These are phyloP conservation scores for Sedum album DNA, from an alignment of 164 flowering plant species.

Conservation along the genomic window DNA sequence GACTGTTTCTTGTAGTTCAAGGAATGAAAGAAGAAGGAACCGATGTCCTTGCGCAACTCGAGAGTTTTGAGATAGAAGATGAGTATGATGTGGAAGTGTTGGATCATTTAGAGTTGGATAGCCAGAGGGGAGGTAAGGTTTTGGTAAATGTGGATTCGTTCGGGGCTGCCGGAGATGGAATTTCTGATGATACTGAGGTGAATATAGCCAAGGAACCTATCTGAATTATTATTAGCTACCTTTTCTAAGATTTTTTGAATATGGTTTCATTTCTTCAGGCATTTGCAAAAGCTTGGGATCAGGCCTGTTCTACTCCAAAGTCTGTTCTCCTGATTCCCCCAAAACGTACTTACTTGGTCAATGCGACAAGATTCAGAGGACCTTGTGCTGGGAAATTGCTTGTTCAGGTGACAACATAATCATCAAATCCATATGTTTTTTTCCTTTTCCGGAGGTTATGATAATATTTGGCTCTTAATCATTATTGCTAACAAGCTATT, in stretches of 20 bases:
- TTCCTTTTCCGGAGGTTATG: neutral
- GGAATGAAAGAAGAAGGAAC: too few species aligned
- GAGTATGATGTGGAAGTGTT: too few species aligned
- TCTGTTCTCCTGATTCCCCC: too few species aligned
- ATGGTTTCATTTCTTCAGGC: constrained; percentile 36
- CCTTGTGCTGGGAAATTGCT: constrained; percentile 60
- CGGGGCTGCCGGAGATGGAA: constrained; percentile 92
- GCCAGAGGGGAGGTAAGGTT: constrained; percentile 35
- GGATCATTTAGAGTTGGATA: constrained; percentile 25
- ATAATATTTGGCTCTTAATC: neutral
- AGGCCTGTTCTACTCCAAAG: too few species aligned
- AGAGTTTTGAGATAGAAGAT: constrained; percentile 32
- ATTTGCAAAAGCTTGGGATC: too few species aligned
- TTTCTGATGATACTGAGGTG: constrained; percentile 89
- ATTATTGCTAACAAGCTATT: neutral
- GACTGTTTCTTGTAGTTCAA: constrained; percentile 30
- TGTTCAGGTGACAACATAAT: constrained; percentile 78
- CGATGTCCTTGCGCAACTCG: constrained; percentile 29
- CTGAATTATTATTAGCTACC: too few species aligned
- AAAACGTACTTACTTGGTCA: constrained; percentile 66
- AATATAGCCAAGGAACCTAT: neutral
- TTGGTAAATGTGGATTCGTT: constrained; percentile 77
- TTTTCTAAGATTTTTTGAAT: too few species aligned
- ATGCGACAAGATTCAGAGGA: constrained; percentile 69
- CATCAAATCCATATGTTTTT: too few species aligned